Evolutionary conservation across 306 rosid genomes (phyloP).

Genomic region (Alnus rubra): DNA sequence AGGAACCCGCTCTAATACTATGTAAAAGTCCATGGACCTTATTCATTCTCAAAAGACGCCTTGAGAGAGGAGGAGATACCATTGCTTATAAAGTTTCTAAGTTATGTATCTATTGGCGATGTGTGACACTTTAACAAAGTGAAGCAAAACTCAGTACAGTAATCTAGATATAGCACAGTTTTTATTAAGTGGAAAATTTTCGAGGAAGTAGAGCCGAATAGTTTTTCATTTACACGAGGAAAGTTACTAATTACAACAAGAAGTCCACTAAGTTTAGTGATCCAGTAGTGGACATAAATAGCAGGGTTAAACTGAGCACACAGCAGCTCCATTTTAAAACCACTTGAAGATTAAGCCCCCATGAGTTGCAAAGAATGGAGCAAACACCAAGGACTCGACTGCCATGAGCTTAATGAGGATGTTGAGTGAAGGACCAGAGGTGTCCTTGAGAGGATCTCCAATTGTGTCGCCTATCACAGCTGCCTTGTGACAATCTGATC

Average conservation of each 20-base stretch:
- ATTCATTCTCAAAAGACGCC: too few relatives aligned
- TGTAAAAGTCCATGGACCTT: too few relatives aligned
- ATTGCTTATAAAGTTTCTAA: too few relatives aligned
- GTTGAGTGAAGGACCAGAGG: constrained; percentile 68
- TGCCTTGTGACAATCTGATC: constrained; percentile 62
- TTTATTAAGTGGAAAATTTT: not conserved
- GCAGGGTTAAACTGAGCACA: not conserved
- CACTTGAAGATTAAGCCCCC: constrained; percentile 65
- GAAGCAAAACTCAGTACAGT: too few relatives aligned
- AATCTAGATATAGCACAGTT: too few relatives aligned
- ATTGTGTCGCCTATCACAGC: constrained; percentile 62
- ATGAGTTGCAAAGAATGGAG: constrained; percentile 67
- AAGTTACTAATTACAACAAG: not conserved
- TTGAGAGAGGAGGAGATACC: too few relatives aligned
- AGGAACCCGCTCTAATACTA: too few relatives aligned
- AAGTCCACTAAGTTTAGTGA: not conserved
- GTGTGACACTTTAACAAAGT: too few relatives aligned
- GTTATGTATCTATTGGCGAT: too few relatives aligned
- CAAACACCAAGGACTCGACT: constrained; percentile 65
- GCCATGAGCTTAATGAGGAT: constrained; percentile 70
- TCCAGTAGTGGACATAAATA: not conserved
- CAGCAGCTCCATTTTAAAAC: constrained; percentile 13
- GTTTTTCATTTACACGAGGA: not conserved
- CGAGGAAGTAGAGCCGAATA: not conserved
- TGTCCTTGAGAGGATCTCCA: constrained; percentile 68